Conservation (phyloP, 2,329 filamentous ascomycete species). For the Colletotrichum euphorbiae region DNA sequence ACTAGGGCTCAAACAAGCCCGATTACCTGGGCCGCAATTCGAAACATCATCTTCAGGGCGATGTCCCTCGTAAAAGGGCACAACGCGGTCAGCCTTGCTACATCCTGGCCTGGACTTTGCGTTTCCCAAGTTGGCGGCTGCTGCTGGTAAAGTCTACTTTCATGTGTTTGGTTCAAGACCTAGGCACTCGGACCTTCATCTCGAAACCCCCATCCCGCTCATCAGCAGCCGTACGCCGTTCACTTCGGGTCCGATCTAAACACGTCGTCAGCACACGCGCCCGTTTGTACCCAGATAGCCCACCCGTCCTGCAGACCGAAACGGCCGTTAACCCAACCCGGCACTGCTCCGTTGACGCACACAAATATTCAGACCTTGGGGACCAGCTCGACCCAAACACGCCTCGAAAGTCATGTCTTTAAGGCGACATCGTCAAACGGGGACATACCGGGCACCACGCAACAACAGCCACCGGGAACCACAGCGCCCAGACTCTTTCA, state of each 20-base stretch:
- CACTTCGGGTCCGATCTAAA: neutral
- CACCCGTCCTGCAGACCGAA: neutral
- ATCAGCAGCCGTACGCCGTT: neutral
- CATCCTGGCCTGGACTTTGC: neutral
- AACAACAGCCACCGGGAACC: neutral
- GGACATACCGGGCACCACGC: neutral
- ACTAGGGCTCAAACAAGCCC: constrained; percentile 25
- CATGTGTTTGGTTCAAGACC: neutral
- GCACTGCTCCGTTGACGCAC: neutral
- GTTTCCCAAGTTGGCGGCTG: neutral
- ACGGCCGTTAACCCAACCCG: neutral
- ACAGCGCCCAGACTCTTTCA: neutral
- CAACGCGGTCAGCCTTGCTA: constrained; percentile 1
- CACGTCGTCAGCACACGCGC: neutral
- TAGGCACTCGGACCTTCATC: neutral
- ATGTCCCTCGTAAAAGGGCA: neutral
- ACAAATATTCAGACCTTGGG: neutral
- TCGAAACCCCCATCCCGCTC: neutral
- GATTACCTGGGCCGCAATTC: neutral
- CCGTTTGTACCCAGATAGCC: neutral
- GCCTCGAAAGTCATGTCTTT: neutral
- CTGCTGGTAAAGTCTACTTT: neutral
- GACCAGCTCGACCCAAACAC: neutral
- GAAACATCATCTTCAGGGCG: constrained; percentile 18
- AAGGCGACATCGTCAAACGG: neutral